Percentiles rank a stretch among this genome's conserved stretches.
Conservation (phyloP, 2,329 filamentous ascomycete genomes). For the Cytospora mali region DNA sequence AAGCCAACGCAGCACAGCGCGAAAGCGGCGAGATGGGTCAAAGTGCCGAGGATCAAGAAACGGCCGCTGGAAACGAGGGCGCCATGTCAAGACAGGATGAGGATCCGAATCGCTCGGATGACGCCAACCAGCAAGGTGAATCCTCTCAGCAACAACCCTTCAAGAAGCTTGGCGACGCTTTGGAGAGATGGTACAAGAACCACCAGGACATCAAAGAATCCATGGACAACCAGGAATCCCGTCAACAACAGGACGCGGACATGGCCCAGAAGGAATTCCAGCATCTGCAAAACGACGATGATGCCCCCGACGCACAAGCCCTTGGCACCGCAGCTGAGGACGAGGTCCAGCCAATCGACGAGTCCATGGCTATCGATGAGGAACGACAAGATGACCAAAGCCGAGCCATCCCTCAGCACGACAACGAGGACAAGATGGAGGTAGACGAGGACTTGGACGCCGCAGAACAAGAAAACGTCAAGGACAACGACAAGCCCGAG, state of each 20-base stretch:
- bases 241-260: slow-evolving; percentile 60
- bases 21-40: slow-evolving; percentile 70
- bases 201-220: slow-evolving; percentile 77
- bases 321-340: slow-evolving; percentile 87
- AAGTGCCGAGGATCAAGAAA: slow-evolving; percentile 64
- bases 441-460: slow-evolving; percentile 46
- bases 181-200: slow-evolving; percentile 91
- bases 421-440: slow-evolving; percentile 42
- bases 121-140: slow-evolving; percentile 48
- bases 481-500: slow-evolving; percentile 47
- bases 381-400: slow-evolving; percentile 57
- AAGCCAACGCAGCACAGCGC: slow-evolving; percentile 63
- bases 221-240: slow-evolving; percentile 56
- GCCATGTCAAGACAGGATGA: slow-evolving; percentile 51
- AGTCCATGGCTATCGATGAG: slow-evolving; percentile 83
- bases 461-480: slow-evolving; percentile 42
- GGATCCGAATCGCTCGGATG: slow-evolving; percentile 49
- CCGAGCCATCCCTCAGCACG: slow-evolving; percentile 54
- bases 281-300: slow-evolving; percentile 83
- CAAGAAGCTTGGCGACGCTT: slow-evolving; percentile 89
- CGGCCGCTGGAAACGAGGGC: slow-evolving; percentile 65
- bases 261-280: slow-evolving; percentile 86
- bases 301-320: slow-evolving; percentile 84
- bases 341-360: slow-evolving; percentile 81
- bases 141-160: slow-evolving; percentile 67